Evolutionary conservation across 2,329 filamentous ascomycete genomes (phyloP), one percentile per base, ranked within the genome.

Genomic region (Gnomoniopsis smithogilvyi): DNA sequence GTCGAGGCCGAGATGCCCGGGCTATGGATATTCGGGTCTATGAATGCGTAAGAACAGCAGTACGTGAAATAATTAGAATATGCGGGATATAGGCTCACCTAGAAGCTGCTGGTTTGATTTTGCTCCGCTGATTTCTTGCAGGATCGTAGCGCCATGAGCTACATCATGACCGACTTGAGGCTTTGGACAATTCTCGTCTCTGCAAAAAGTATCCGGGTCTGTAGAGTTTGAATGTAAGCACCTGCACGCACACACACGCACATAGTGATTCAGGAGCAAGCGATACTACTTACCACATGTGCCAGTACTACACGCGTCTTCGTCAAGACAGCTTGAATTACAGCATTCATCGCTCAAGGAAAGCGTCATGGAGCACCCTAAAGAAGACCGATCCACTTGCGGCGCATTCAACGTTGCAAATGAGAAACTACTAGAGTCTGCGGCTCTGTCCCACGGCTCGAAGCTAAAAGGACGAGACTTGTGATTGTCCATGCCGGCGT

Each of bases 151-250:
- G 26, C 61, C 61, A 45, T 63, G 59, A 17, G 69, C 69, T 24
- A 67, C 67, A 50, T 65, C 64, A 41, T 65, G 67, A 3, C 67
- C 64, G 43, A 70, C 68, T 47, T 62, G 60, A 46, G 61, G 66
- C 47, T 51, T 56, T 7, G 56, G 51, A 38, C 61, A 63, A 30
- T 63, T 61, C 50, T 61, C 54, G n/a, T 22, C 66, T 59, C 38
- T 65, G 59, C 34, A 69, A 63, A 60, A 68, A 67, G 59, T 61
- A 66, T 43, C 51, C 57, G 67, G 64, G 38, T 71, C 69, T 56
- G 46, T 2, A n/a, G 1, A 48, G 21, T 17, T n/a, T 21, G 10
- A 14, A 48, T 6, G 17, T 48, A 7, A 48, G 56, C 67, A 69
- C 55, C 66, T 68, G 60, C 64, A 21, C 6, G 17, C 21, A 46